Conservation (phyloP, 306 rosid species). For the Rosa lucieae region DNA sequence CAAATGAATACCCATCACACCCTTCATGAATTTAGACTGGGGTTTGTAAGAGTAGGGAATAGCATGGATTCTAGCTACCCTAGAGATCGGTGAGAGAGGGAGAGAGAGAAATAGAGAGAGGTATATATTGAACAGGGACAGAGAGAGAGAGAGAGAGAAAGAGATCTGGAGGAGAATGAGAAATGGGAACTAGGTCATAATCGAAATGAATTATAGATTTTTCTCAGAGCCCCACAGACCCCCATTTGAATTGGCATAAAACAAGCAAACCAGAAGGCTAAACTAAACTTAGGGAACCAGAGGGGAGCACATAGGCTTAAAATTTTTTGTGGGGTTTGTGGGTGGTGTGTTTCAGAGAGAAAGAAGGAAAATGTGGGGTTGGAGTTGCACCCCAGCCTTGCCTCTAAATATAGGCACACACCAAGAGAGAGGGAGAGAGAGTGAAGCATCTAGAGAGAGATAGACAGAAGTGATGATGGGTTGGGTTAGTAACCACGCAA, state of each 20-base stretch:
- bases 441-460: neutral
- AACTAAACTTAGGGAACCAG: slow-evolving; percentile 24
- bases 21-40: neutral
- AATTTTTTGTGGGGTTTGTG: slow-evolving; percentile 35
- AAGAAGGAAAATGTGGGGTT: slow-evolving; percentile 67
- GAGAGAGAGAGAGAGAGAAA: slow-evolving; percentile 12
- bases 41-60: neutral
- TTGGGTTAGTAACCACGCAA: slow-evolving; percentile 73
- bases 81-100: neutral
- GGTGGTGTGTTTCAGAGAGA: slow-evolving; percentile 42
- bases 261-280: slow-evolving; percentile 44
- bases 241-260: slow-evolving; percentile 60
- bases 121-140: slow-evolving; percentile 14
- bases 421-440: slow-evolving; percentile 3
- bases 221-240: slow-evolving; percentile 41
- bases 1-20: neutral
- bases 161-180: slow-evolving; percentile 18
- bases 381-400: slow-evolving; percentile 52
- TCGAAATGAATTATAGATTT: slow-evolving; percentile 26
- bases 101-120: neutral
- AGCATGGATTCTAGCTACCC: neutral
- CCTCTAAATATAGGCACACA: slow-evolving; percentile 59
- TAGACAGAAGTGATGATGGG: neutral
- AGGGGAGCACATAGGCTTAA: slow-evolving; percentile 30
- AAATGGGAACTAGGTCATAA: slow-evolving; percentile 45